These are phyloP conservation scores for Immersiella caudata DNA, from an alignment of 495 filamentous ascomycete genomes.

Conservation along the genomic window DNA sequence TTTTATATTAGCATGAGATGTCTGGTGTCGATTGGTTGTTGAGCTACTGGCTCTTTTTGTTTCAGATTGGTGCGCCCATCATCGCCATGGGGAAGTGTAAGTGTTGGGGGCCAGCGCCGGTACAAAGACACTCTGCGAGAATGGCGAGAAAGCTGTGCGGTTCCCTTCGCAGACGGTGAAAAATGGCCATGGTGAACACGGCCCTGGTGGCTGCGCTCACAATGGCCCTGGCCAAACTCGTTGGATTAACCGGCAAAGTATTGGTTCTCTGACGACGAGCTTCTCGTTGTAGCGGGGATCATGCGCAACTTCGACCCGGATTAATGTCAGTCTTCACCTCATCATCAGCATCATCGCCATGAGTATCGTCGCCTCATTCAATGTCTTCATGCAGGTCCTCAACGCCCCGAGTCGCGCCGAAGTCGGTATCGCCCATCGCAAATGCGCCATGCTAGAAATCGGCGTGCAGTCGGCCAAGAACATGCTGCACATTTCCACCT, in stretches of 20 bases:
- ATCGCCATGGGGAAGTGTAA: no score
- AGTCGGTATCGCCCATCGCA: slow-evolving; percentile 11
- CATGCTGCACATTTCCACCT: slow-evolving; percentile 12
- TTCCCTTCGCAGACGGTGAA: neutral
- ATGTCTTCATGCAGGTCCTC: slow-evolving; percentile 19
- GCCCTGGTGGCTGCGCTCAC: slow-evolving; percentile 7
- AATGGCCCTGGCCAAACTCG: neutral
- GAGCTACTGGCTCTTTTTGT: no score
- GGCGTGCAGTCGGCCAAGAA: slow-evolving; percentile 11
- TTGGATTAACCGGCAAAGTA: neutral
- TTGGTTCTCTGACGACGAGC: neutral
- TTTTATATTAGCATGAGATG: no score
- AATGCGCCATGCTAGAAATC: neutral
- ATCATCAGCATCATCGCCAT: slow-evolving; percentile 16
- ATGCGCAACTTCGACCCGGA: neutral
- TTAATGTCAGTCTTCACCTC: slow-evolving; percentile 15
- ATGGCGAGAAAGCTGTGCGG: no score
- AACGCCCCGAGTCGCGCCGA: slow-evolving; percentile 8
- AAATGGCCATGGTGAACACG: slow-evolving; percentile 6
- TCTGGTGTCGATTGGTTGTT: no score
- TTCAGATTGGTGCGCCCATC: no score
- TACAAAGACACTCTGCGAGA: no score
- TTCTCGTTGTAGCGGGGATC: neutral
- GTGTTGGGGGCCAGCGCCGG: no score
- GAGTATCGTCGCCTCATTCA: slow-evolving; percentile 5